Conservation (phyloP, 371 early-diverging fungal species). For the Mucor mucedo region DNA sequence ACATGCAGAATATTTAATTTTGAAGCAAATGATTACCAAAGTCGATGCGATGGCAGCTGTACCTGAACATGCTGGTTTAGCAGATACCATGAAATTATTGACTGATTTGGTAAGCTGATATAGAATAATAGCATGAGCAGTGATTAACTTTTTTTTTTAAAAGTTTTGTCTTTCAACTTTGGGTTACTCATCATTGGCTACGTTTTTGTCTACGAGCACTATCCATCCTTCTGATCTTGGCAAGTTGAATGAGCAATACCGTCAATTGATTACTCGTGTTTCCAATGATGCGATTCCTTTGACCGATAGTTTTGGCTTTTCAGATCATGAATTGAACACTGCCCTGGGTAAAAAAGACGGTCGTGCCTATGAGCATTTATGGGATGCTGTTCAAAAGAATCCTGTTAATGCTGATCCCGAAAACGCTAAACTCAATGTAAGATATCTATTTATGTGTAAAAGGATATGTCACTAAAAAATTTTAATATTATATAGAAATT, state of each 20-base stretch:
- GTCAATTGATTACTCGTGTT: conserved; percentile 32
- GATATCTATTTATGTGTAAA: neutral
- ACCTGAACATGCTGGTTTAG: conserved; percentile 27
- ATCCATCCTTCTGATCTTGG: conserved; percentile 34
- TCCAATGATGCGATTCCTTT: conserved; percentile 67
- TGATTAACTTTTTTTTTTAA: neutral
- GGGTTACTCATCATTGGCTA: conserved; percentile 31
- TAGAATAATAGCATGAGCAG: neutral
- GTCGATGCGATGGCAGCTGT: conserved; percentile 7
- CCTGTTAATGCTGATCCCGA: conserved; percentile 58
- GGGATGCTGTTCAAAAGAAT: conserved; percentile 67
- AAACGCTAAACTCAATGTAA: conserved; percentile 21
- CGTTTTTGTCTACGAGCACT: conserved; percentile 46
- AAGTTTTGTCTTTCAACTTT: conserved; percentile 46
- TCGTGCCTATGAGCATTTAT: conserved; percentile 69
- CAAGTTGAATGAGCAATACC: conserved; percentile 32
- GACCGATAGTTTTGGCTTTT: conserved; percentile 72
- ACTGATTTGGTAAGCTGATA: conserved; percentile 41
- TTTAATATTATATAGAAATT: conserved; percentile 20
- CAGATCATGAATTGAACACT: conserved; percentile 65
- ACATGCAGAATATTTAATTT: conserved; percentile 48
- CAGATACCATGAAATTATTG: conserved; percentile 25
- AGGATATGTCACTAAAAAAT: too few species aligned
- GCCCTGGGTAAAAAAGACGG: conserved; percentile 73
- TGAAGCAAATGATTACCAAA: conserved; percentile 27